phyloP scores from a whole-genome alignment of 352 stramenopile species.

The Globisporangium camurandrum region DNA sequence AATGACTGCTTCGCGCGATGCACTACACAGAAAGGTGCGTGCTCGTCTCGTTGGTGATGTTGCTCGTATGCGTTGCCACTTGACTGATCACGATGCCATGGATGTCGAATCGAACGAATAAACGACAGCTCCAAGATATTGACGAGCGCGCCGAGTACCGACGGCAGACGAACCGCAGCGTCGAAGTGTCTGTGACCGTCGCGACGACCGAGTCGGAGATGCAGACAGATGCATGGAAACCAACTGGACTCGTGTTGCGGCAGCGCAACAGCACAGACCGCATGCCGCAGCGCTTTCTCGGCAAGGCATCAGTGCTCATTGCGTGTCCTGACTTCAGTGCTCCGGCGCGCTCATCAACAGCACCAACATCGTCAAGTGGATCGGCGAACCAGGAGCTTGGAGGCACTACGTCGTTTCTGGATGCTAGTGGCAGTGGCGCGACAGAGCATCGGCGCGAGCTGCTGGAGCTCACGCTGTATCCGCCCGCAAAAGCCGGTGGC shows the following conservation, averaged over 20 bases:
- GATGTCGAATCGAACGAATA: too few relatives aligned
- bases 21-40: constrained; percentile 34
- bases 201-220: constrained; percentile 41
- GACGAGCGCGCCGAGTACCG: constrained; percentile 45
- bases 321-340: constrained; percentile 45
- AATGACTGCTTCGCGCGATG: constrained; percentile 20
- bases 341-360: constrained; percentile 6
- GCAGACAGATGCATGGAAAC: constrained; percentile 70
- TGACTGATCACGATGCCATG: too few relatives aligned
- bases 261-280: constrained; percentile 58
- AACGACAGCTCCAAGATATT: constrained; percentile 65
- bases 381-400: constrained; percentile 19
- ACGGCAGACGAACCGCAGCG: constrained; percentile 48
- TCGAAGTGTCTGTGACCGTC: constrained; percentile 40
- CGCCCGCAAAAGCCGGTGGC: constrained; percentile 31
- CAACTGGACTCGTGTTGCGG: constrained; percentile 58
- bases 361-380: not conserved
- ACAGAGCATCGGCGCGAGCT: constrained; percentile 37
- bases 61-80: too few relatives aligned
- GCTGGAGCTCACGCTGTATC: constrained; percentile 53
- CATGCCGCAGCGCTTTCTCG: constrained; percentile 65
- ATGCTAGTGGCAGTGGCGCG: constrained; percentile 9
- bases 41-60: too few relatives aligned
- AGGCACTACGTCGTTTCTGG: not conserved
- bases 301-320: constrained; percentile 65